Evolutionary conservation across 2,329 filamentous ascomycete genomes (phyloP).

Genomic region (Colletotrichum tanaceti): DNA sequence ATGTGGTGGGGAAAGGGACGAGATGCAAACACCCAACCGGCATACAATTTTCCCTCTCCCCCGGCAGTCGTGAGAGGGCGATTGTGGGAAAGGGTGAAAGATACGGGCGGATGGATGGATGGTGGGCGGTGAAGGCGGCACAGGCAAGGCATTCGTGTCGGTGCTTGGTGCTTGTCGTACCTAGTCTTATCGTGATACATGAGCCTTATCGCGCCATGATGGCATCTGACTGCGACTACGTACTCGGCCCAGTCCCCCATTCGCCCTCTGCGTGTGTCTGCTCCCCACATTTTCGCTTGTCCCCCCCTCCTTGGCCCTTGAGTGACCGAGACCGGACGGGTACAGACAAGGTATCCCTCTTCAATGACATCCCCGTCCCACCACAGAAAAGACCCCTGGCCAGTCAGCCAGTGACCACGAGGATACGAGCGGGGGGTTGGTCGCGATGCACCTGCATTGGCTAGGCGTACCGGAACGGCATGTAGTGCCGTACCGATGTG

Average conservation of each 20-base stretch:
- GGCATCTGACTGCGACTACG: conserved; percentile 32
- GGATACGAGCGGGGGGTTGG: conserved; percentile 36
- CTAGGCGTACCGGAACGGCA: conserved; percentile 28
- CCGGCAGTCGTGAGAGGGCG: conserved; percentile 4
- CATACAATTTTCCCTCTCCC: conserved; percentile 4
- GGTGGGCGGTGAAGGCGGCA: conserved; percentile 11
- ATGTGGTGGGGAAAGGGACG: conserved; percentile 2
- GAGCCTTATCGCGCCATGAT: conserved; percentile 42
- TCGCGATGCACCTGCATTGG: conserved; percentile 42
- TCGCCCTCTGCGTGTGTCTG: background rate
- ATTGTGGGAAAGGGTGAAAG: background rate
- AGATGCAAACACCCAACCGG: conserved; percentile 36
- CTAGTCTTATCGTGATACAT: conserved; percentile 39
- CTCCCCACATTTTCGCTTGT: conserved; percentile 12
- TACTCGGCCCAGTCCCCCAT: conserved; percentile 15
- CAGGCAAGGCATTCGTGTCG: too few relatives aligned
- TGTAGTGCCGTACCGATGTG: background rate
- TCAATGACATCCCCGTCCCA: conserved; percentile 25
- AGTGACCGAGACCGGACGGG: conserved; percentile 37
- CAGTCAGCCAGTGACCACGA: conserved; percentile 38
- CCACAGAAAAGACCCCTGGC: conserved; percentile 32
- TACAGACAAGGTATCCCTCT: conserved; percentile 38
- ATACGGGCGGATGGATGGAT: background rate
- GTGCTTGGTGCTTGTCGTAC: background rate
- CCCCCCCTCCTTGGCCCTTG: background rate